Base-by-base conservation (phyloP, 257 asterid species). In the Nicotiana otophora region DNA sequence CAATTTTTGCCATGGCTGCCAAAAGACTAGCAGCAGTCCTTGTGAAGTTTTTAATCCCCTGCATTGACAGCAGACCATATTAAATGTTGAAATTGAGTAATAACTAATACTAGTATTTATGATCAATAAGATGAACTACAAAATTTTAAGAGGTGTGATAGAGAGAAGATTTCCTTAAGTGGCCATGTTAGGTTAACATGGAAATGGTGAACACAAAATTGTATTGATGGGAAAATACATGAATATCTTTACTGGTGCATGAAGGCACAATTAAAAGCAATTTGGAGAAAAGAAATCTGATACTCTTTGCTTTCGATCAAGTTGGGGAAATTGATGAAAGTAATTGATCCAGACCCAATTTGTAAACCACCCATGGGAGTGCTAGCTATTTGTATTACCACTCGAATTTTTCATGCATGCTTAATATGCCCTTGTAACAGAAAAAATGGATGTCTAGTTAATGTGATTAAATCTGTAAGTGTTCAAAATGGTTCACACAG, bases 41-140 rank as follows among this genome's bases (percentile, higher is more conserved):
- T 8, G 98, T 88, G 90, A 95, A 95, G 84, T 92, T 94, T 81
- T 95, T 92, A 28, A 92, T 82, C 80, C 99, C 98, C 97, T 94
- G 92, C 75, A 89, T 48, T 80, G 75, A 88, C 77, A 84, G 82
- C 53, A 70, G 78, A 53, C 55, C 42, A 14, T 9, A 39, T 42
- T 46, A 68, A 10, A 39, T 36, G 8, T 10, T 66, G 58, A 67
- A 68, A 61, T 17, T 30, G 42, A 75, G 51, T 16, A 26, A 48
- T 75, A 75, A 74, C 26, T 6, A 42, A 11, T 42, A 42, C n/a
- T 42, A 70, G 20, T 42, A 70, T 20, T 20, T 20, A 11, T 42
- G 16, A 53, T 14, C 17, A 53, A 2, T 12, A 23, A 48, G 39
- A 48, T 7, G 42, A 46, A 36, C 23, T 23, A 74, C 42, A 48